Evolutionary conservation across 495 filamentous ascomycete genomes (phyloP).

Genomic region (Lophiotrema nucula): DNA sequence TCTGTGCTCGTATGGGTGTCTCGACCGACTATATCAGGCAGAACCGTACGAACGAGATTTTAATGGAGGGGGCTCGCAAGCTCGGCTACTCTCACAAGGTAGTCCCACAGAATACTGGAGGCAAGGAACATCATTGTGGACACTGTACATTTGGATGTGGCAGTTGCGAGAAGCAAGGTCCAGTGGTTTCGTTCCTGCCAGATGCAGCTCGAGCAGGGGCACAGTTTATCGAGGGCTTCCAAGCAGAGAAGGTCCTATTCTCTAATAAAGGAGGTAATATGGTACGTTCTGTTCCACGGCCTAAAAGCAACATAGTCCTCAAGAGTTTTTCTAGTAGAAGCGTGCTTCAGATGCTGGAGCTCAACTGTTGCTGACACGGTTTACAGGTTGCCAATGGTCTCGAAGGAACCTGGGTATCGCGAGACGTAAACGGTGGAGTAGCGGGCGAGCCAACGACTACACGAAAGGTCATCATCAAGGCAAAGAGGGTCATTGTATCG

Average conservation of each 20-base stretch:
- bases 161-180: conserved; percentile 70
- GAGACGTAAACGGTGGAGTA: conserved; percentile 60
- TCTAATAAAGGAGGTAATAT: conserved; percentile 53
- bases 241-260: conserved; percentile 66
- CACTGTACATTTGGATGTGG: conserved; percentile 78
- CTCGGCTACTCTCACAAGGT: conserved; percentile 69
- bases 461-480: conserved; percentile 66
- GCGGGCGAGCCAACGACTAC: conserved; percentile 48
- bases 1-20: conserved; percentile 77
- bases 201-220: conserved; percentile 75
- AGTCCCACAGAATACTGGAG: conserved; percentile 78
- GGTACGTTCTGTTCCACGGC: no score
- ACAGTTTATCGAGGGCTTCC: conserved; percentile 75
- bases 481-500: conserved; percentile 79
- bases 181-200: conserved; percentile 71
- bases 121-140: conserved; percentile 69
- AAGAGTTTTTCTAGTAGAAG: no score
- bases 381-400: conserved; percentile 66
- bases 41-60: conserved; percentile 63
- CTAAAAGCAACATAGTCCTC: no score
- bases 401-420: conserved; percentile 68
- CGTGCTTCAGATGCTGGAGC: no score
- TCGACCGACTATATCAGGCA: conserved; percentile 64
- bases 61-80: conserved; percentile 73
- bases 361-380: no score